phyloP scores from a whole-genome alignment of 2,329 filamentous ascomycete genomes.

The Cyphellophora europaea region DNA sequence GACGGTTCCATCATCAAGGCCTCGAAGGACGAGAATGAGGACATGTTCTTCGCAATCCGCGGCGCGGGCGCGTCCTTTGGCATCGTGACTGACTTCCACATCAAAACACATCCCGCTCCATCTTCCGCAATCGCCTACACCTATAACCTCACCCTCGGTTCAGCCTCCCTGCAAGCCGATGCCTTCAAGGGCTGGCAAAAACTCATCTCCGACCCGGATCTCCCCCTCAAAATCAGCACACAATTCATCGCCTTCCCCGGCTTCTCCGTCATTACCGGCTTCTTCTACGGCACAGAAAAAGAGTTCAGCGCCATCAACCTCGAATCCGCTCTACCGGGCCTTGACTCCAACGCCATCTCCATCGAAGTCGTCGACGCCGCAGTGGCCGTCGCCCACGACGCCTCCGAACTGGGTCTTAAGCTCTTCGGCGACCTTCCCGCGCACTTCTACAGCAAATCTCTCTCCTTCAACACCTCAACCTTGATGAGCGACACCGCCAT shows the following conservation, averaged over 20 bases:
- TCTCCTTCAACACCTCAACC: slow-evolving; percentile 44
- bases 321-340: slow-evolving; percentile 19
- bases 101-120: slow-evolving; percentile 27
- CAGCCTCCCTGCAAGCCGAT: slow-evolving; percentile 37
- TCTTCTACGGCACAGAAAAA: slow-evolving; percentile 49
- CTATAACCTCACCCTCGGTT: slow-evolving; percentile 44
- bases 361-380: slow-evolving; percentile 23
- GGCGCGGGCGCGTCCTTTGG: slow-evolving; percentile 30
- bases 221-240: slow-evolving; percentile 51
- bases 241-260: slow-evolving; percentile 48
- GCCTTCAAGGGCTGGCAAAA: slow-evolving; percentile 51
- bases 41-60: slow-evolving; percentile 27
- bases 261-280: slow-evolving; percentile 45
- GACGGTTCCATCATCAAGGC: slow-evolving; percentile 26
- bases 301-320: slow-evolving; percentile 41
- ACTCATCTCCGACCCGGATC: slow-evolving; percentile 42
- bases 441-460: slow-evolving; percentile 49
- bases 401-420: slow-evolving; percentile 20
- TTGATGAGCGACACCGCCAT: slow-evolving; percentile 38
- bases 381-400: slow-evolving; percentile 20
- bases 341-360: slow-evolving; percentile 14
- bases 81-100: slow-evolving; percentile 29
- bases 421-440: slow-evolving; percentile 31
- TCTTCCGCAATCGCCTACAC: slow-evolving; percentile 48
- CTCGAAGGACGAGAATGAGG: slow-evolving; percentile 21